These are phyloP conservation scores for Alternaria angustiovoidea DNA, from an alignment of 2,329 filamentous ascomycete species.

Conservation along the genomic window DNA sequence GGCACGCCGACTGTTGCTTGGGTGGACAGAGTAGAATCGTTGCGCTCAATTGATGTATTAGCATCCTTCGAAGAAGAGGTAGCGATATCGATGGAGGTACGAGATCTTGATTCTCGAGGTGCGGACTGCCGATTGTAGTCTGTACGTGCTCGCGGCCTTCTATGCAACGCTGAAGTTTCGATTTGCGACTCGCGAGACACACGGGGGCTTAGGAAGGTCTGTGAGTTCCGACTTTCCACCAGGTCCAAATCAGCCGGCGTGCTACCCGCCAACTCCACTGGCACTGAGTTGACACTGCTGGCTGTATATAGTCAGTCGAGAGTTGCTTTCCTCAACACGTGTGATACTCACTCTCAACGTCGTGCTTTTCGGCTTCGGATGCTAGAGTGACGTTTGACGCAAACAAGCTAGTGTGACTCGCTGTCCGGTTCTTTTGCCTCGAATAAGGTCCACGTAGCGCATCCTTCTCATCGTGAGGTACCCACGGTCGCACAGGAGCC, in stretches of 20 bases:
- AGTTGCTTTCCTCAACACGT: background rate
- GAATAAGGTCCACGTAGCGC: slow-evolving; percentile 34
- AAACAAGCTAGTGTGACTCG: slow-evolving; percentile 31
- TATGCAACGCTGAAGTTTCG: background rate
- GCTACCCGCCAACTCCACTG: slow-evolving; percentile 40
- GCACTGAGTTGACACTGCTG: slow-evolving; percentile 24
- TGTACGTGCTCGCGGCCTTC: slow-evolving; percentile 9
- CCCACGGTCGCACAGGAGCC: slow-evolving; percentile 33
- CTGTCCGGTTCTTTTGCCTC: slow-evolving; percentile 29
- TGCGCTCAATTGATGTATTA: slow-evolving; percentile 26
- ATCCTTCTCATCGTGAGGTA: slow-evolving; percentile 17
- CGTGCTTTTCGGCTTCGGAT: slow-evolving; percentile 18
- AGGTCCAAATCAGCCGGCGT: slow-evolving; percentile 32
- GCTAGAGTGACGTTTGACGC: slow-evolving; percentile 32
- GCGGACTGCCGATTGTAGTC: slow-evolving; percentile 1
- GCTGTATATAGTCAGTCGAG: slow-evolving; percentile 21
- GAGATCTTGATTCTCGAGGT: background rate
- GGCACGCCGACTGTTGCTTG: slow-evolving; percentile 21
- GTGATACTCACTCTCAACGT: slow-evolving; percentile 25
- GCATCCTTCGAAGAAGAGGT: slow-evolving; percentile 16
- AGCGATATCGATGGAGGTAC: slow-evolving; percentile 7
- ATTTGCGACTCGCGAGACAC: background rate
- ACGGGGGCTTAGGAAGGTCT: slow-evolving; percentile 11
- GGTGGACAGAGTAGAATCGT: slow-evolving; percentile 28
- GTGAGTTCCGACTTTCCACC: slow-evolving; percentile 20